Evolutionary conservation across 2,329 filamentous ascomycete genomes (phyloP).

Genomic region (Hypoxylon sp.): DNA sequence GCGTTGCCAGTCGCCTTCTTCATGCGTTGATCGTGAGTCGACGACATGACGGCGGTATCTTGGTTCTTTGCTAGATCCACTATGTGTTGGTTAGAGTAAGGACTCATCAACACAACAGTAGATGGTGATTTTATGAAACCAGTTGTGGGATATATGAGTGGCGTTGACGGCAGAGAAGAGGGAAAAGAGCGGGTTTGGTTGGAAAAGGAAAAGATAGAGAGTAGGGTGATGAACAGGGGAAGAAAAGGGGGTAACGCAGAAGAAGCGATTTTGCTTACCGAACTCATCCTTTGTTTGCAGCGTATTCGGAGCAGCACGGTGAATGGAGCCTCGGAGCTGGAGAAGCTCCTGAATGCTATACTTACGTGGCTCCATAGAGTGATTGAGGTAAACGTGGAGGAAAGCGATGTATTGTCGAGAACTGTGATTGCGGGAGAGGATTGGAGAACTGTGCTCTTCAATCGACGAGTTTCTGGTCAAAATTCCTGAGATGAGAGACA

Average conservation of each 20-base stretch:
- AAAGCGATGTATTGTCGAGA: slow-evolving; percentile 54
- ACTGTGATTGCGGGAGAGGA: slow-evolving; percentile 57
- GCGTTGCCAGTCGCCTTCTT: slow-evolving; percentile 54
- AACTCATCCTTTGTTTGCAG: slow-evolving; percentile 56
- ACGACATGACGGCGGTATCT: slow-evolving; percentile 34
- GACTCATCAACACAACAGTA: neutral
- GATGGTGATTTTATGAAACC: neutral
- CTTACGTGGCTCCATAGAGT: slow-evolving; percentile 58
- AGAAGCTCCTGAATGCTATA: slow-evolving; percentile 64
- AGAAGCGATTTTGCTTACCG: slow-evolving; percentile 52
- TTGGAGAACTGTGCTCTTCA: slow-evolving; percentile 50
- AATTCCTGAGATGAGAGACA: neutral
- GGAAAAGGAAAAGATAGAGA: neutral
- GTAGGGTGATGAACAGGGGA: neutral
- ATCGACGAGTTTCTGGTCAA: neutral
- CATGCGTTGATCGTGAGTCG: slow-evolving; percentile 39
- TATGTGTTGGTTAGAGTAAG: slow-evolving; percentile 20
- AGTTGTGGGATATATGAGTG: neutral
- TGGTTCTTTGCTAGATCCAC: slow-evolving; percentile 51
- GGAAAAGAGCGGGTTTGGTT: neutral
- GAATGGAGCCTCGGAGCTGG: slow-evolving; percentile 51
- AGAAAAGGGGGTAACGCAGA: neutral
- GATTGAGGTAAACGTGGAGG: slow-evolving; percentile 57
- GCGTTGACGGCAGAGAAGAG: slow-evolving; percentile 28
- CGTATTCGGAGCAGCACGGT: slow-evolving; percentile 32